Evolutionary conservation across 1,139 yeast species (phyloP).

Genomic region (Pichia sp.): DNA sequence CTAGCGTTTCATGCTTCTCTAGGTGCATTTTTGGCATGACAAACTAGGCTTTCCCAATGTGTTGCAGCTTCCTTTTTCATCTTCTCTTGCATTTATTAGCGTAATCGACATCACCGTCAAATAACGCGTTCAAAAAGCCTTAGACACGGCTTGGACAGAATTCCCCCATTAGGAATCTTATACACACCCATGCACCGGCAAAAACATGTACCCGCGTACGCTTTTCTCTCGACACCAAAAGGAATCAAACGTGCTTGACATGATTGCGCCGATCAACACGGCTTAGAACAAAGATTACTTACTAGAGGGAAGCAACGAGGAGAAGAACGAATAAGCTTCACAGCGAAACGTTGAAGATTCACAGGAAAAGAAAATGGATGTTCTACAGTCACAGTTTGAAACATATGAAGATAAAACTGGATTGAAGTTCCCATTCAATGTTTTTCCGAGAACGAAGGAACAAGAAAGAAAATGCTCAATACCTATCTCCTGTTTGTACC

Average conservation of each 20-base stretch:
- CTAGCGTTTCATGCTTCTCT: background rate
- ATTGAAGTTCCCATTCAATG: slow-evolving; percentile 86
- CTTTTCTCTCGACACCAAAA: background rate
- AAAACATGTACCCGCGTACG: background rate
- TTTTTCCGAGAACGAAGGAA: slow-evolving; percentile 58
- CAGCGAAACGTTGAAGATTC: too few species aligned
- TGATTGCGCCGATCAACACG: background rate
- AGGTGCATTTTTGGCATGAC: background rate
- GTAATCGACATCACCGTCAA: too few species aligned
- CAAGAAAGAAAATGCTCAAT: slow-evolving; percentile 56
- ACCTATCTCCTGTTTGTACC: slow-evolving; percentile 62
- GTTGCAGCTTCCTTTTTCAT: background rate
- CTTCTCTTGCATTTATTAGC: background rate
- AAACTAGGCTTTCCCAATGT: background rate
- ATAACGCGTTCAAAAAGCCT: background rate
- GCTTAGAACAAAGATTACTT: background rate
- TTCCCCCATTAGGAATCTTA: background rate
- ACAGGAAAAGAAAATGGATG: background rate
- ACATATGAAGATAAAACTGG: slow-evolving; percentile 85
- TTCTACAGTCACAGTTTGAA: slow-evolving; percentile 58
- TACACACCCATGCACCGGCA: background rate
- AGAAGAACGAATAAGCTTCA: too few species aligned
- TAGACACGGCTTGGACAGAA: background rate
- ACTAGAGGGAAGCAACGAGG: too few species aligned
- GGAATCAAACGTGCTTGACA: background rate